Evolutionary conservation across 768 basidiomycete species (phyloP), one percentile per base, ranked within the genome.

Genomic region (Pholiota conissans): DNA sequence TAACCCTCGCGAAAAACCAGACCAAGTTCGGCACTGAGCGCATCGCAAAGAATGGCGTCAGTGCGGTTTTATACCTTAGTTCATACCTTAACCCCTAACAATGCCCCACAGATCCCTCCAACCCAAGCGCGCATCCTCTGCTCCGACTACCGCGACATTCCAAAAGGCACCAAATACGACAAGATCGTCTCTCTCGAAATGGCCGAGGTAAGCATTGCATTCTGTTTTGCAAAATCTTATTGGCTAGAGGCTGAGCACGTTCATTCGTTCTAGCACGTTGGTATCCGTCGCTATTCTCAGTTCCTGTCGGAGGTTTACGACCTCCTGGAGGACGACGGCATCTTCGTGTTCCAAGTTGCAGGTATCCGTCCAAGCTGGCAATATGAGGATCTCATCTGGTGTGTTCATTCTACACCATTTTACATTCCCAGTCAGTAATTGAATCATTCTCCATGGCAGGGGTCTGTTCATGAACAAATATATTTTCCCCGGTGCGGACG

Each of bases 391-490:
- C 85, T 99, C 56, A 87, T 93, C 64, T 99, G 97, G 94, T 89
- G 65, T 35, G 75, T 71, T 10, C 0, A 18, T 8, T 3, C n/a
- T 7, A 27, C n/a, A n/a, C n/a, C n/a, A n/a, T n/a, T 18, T 28
- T 18, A 28, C 27, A 32, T 32, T 32, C 6, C 1, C 26, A 27
- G 24, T 5, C 37, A 24, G 5, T 22, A n/a, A n/a, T n/a, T n/a
- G 9, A 2, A 35, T 6, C 5, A 50, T 61, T 13, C 57, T 49
- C 14, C 34, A 8, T 28, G 45, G 13, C 37, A 90, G 89, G 91
- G 95, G 94, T 63, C 81, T 95, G 22, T 96, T 95, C 79, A 95
- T 95, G 93, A 95, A 92, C 84, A 95, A 95, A 68, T 98, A 99
- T 63, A 76, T 99, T 69, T 99, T 99, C 88, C 96, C 97, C 45